Percentiles rank a stretch among this genome's conserved stretches.
phyloP scores from a whole-genome alignment of 106 monocot genomes.

The Cymbidium sinense region DNA sequence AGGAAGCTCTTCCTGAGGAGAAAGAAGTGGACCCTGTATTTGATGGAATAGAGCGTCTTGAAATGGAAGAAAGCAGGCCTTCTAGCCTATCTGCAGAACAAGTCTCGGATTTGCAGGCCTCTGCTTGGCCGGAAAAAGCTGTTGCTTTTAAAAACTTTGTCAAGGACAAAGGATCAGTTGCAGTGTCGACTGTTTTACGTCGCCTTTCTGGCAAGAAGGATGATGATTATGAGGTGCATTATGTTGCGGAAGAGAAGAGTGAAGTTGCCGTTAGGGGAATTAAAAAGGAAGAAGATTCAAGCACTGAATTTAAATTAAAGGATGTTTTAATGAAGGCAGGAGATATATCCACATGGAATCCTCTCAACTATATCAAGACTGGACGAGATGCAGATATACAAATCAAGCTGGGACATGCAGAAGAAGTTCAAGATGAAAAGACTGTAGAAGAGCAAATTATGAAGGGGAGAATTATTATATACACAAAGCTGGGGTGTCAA shows the following conservation, averaged over 20 bases:
- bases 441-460: slow-evolving; percentile 29
- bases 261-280: slow-evolving; percentile 7
- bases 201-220: slow-evolving; percentile 82
- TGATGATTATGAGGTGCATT: slow-evolving; percentile 24
- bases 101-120: slow-evolving; percentile 25
- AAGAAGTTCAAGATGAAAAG: slow-evolving; percentile 13
- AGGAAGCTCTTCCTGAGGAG: slow-evolving; percentile 31
- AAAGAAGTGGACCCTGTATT: slow-evolving; percentile 53
- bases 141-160: slow-evolving; percentile 72
- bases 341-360: slow-evolving; percentile 64
- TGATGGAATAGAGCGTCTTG: slow-evolving; percentile 67
- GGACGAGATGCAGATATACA: slow-evolving; percentile 26
- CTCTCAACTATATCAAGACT: slow-evolving; percentile 63
- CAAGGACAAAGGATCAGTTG: slow-evolving; percentile 65
- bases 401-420: slow-evolving; percentile 16
- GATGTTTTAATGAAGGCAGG: slow-evolving; percentile 27
- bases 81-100: slow-evolving; percentile 24
- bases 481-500: slow-evolving; percentile 77
- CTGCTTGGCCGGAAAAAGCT: slow-evolving; percentile 76
- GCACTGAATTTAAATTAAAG: slow-evolving; percentile 26
- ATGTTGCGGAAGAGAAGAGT: slow-evolving; percentile 25
- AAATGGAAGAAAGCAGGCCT: slow-evolving; percentile 28
- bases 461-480: slow-evolving; percentile 79
- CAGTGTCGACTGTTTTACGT: slow-evolving; percentile 69
- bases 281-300: slow-evolving; percentile 18